Base-by-base conservation (phyloP, 208 protist species). In the Wallacemonas sp. region DNA sequence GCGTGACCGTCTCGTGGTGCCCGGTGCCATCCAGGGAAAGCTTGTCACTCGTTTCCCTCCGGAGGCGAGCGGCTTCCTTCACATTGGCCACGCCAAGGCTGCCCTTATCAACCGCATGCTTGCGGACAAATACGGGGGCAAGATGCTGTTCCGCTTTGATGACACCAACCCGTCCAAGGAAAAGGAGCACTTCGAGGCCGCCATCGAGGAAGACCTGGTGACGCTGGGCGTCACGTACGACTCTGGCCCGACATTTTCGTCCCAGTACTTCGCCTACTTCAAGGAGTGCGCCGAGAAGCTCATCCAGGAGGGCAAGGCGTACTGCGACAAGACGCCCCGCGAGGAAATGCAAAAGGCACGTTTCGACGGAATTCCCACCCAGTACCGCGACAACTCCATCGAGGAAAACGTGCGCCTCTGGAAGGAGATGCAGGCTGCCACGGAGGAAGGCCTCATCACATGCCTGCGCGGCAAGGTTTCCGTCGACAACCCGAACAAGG, bases 111-210 rank as follows among this genome's bases (percentile, higher is more conserved):
- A 99, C 76, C 83, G 97, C 48, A 97, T 99, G 82, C 98, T 99
- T 32, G 96, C 98, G 3, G 49, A 84, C 32, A 86, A 95, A 28
- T 99, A 98, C 75, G 82, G 98, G 32, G 99, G 99, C 44, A 98
- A 98, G 75, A 83, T 99, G 78, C 70, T 99, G 26, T 87, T 99
- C 65, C 91, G 99, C 20, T 99, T 99, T 65, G 99, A 99, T 85
- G 99, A 99, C 85, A 99, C 99, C 25, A 99, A 99, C 86, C 99
- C 99, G 14, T 77, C 88, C 1, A 99, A 99, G 72, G 98, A 99
- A 76, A 98, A 97, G 61, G 85, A 91, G 44, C 93, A 97, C 67
- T 99, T 97, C 70, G 97, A 99, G 54, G 70, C 98, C 14, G 94
- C 87, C 38, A 99, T 99, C 63, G 70, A 95, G 26, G 73, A 95